phyloP scores from a whole-genome alignment of 192 early-diverging fungal species.

The Backusella liffmaniae region DNA sequence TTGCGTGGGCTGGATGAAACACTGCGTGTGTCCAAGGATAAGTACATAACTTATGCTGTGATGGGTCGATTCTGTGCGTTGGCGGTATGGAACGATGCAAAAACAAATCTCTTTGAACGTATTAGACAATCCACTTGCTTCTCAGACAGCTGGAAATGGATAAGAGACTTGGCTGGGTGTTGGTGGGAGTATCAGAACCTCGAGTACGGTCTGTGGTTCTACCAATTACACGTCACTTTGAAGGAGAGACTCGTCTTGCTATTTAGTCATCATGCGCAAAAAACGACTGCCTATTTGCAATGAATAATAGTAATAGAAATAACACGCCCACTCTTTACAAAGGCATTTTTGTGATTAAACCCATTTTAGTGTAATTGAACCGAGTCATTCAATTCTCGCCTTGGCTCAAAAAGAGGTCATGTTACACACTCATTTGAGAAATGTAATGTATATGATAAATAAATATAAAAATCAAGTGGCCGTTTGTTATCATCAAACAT shows the following conservation, averaged over 20 bases:
- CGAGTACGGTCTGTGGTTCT: constrained; percentile 11
- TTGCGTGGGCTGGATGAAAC: constrained; percentile 68
- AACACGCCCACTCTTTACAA: too few relatives aligned
- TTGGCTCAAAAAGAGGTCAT: too few relatives aligned
- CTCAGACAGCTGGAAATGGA: background rate
- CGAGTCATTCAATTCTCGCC: too few relatives aligned
- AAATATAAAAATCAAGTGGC: too few relatives aligned
- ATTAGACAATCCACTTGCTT: background rate
- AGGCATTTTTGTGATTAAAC: too few relatives aligned
- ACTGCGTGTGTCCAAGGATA: constrained; percentile 19
- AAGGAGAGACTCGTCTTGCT: background rate
- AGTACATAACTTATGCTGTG: constrained; percentile 28
- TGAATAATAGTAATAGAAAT: too few relatives aligned
- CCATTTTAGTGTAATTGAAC: too few relatives aligned
- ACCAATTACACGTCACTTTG: background rate
- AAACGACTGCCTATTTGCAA: too few relatives aligned
- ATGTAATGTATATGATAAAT: too few relatives aligned
- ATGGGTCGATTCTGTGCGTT: constrained; percentile 35
- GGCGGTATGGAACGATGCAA: constrained; percentile 34
- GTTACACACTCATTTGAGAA: too few relatives aligned
- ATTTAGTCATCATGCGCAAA: background rate
- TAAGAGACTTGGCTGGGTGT: constrained; percentile 13
- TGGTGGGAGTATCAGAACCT: constrained; percentile 31
- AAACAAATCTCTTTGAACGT: background rate
- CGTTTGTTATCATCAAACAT: background rate